Conservation (phyloP, 345 rosid genomes). For the Capsella bursapastoris region DNA sequence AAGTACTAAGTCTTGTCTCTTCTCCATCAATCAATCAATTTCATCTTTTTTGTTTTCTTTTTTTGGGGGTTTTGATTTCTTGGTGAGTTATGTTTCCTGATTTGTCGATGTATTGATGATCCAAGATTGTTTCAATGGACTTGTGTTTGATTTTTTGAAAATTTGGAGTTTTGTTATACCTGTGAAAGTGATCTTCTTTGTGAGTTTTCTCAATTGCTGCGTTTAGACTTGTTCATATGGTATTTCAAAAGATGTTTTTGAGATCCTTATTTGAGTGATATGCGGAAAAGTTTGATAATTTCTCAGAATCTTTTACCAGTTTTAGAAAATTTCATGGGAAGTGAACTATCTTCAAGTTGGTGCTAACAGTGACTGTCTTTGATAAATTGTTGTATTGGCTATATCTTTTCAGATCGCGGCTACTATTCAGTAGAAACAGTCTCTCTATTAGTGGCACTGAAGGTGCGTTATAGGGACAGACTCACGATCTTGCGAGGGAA, state of each 20-base stretch:
- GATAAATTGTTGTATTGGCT: constrained; percentile 29
- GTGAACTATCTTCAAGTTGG: neutral
- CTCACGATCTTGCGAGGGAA: constrained; percentile 47
- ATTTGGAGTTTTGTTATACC: no score
- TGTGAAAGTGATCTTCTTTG: no score
- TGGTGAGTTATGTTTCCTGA: neutral
- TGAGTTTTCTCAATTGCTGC: no score
- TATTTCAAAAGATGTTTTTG: no score
- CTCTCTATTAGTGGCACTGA: constrained; percentile 45
- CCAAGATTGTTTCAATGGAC: no score
- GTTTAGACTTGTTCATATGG: no score
- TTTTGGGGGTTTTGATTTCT: neutral
- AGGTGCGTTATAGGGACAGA: constrained; percentile 49
- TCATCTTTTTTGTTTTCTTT: neutral
- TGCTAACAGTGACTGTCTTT: constrained; percentile 1
- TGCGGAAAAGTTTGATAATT: no score
- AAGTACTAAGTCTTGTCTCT: constrained; percentile 48
- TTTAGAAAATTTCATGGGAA: no score
- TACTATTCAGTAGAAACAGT: constrained; percentile 51
- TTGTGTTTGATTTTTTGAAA: no score
- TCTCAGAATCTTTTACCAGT: no score
- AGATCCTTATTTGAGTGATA: no score
- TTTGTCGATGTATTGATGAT: neutral
- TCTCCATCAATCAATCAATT: constrained; percentile 2
- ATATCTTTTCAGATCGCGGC: constrained; percentile 47